A percentile compares a stretch with the other conserved stretches of the same genome.
Evolutionary conservation across 140 eudicot species (phyloP).

Genomic region (Senecio squalidus): DNA sequence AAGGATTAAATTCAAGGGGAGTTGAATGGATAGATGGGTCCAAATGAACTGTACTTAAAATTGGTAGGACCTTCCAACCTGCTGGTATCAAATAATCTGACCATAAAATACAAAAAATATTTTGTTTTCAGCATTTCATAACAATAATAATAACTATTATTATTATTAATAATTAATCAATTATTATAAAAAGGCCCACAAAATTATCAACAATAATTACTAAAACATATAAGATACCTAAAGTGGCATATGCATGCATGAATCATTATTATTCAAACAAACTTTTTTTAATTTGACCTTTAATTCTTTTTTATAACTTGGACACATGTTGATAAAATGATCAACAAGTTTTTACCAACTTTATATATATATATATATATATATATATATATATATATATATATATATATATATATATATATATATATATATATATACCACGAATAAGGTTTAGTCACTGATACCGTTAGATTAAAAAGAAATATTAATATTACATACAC

Average conservation of each 20-base stretch:
- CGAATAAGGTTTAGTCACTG: too few relatives aligned
- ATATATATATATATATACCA: too few relatives aligned
- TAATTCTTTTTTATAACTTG: background rate
- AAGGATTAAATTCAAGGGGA: slow-evolving; percentile 65
- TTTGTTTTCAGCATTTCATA: slow-evolving; percentile 14
- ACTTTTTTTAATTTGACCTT: slow-evolving; percentile 22
- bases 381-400: too few relatives aligned
- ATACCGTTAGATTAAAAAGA: too few relatives aligned
- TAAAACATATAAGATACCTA: slow-evolving; percentile 21
- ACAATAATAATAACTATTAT: background rate
- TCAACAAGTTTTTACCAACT: too few relatives aligned
- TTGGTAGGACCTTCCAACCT: slow-evolving; percentile 96
- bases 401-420: too few relatives aligned
- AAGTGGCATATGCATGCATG: slow-evolving; percentile 48
- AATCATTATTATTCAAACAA: slow-evolving; percentile 27
- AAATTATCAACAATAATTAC: slow-evolving; percentile 7
- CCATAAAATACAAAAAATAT: slow-evolving; percentile 17
- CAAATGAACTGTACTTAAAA: slow-evolving; percentile 80
- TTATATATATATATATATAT: background rate
- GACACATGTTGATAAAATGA: background rate
- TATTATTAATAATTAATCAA: background rate
- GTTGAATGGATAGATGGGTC: slow-evolving; percentile 65
- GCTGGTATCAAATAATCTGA: slow-evolving; percentile 74
- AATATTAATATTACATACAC: too few relatives aligned
- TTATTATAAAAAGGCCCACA: slow-evolving; percentile 12